Base-by-base conservation (phyloP, 2,329 filamentous ascomycete genomes). In the Nannizzia gypsea region DNA sequence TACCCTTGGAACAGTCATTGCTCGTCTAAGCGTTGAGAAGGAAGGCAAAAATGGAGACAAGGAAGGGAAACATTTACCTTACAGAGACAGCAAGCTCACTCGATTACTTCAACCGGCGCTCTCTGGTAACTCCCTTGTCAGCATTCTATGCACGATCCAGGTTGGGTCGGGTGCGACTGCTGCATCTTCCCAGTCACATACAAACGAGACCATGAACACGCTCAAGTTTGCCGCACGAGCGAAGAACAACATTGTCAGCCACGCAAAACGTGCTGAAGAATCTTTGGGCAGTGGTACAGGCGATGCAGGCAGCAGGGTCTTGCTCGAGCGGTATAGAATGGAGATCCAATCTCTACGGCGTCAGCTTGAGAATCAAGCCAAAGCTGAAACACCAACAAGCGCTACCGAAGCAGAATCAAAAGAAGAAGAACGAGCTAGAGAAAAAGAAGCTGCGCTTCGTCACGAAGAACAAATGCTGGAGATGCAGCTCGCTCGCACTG, bases 401-500 rank as follows among this genome's bases (percentile, higher is more conserved):
- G 82, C 82, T 60, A 80, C 80, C 54, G 82, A 83, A 50, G 81
- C 82, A 54, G 83, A 87, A 58, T 62, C 54, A 6, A 62, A 59
- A 46, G 20, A 36, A 8, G 80, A 79, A 60, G 74, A 78, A 24
- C 83, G 81, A 57, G 81, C 87, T 62, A 83, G 85, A 56, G 84
- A 93, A 71, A 83, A 87, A 66, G 89, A 96, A 73, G 88, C 88
- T 6, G 86, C 90, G 65, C 83, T 89, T 65, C 84, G 90, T 42
- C 93, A 96, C 66, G 91, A 96, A 70, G 93, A 97, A 76, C 93
- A 99, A 73, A 92, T 99, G 82, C 80, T 99, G 59, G 93, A 99
- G 74, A 97, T 99, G 89, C 93, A 99, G 71, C 81, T 99, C 54
- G 93, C 93, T 34, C 85, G 93, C 46, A 99, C 93, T 0, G 93